Evolutionary conservation across 1,284 basidiomycete species (phyloP).

Genomic region (Cutaneotrichosporon sp.): DNA sequence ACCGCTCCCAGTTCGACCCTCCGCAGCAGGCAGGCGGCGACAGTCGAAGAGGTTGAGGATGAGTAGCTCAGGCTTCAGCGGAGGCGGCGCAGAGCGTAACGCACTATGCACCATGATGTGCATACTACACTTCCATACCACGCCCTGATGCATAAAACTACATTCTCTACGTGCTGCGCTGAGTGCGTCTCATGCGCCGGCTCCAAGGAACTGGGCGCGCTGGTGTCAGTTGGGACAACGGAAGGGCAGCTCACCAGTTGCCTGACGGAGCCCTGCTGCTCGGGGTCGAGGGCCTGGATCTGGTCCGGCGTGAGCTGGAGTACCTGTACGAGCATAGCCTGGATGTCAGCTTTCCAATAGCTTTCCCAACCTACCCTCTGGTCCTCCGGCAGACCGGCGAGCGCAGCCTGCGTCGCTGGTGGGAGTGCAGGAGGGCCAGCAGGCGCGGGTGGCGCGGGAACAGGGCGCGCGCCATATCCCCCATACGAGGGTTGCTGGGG

Average conservation of each 20-base stretch:
- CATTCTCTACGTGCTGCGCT: not conserved
- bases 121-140: constrained; percentile 1
- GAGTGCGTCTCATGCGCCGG: constrained; percentile 14
- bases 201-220: constrained; percentile 43
- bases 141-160: not conserved
- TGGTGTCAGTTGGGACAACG: constrained; percentile 19
- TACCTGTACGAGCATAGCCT: constrained; percentile 83
- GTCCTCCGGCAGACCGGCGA: constrained; percentile 45
- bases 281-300: constrained; percentile 74
- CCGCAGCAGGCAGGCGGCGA: constrained; percentile 29
- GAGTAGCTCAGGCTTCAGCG: not conserved
- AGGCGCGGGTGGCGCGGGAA: constrained; percentile 26
- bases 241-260: constrained; percentile 59
- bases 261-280: constrained; percentile 78
- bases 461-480: constrained; percentile 13
- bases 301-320: constrained; percentile 79
- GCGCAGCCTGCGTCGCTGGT: constrained; percentile 36
- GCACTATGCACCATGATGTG: not conserved
- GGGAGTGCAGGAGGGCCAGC: constrained; percentile 27
- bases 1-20: constrained; percentile 6
- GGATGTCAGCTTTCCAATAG: no score
- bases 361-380: constrained; percentile 45
- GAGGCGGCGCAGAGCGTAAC: not conserved
- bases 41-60: constrained; percentile 42
- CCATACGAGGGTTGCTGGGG: constrained; percentile 40